These are phyloP conservation scores for Oropetium thomaeum DNA, from an alignment of 176 grass and related monocot genomes.

Conservation along the genomic window DNA sequence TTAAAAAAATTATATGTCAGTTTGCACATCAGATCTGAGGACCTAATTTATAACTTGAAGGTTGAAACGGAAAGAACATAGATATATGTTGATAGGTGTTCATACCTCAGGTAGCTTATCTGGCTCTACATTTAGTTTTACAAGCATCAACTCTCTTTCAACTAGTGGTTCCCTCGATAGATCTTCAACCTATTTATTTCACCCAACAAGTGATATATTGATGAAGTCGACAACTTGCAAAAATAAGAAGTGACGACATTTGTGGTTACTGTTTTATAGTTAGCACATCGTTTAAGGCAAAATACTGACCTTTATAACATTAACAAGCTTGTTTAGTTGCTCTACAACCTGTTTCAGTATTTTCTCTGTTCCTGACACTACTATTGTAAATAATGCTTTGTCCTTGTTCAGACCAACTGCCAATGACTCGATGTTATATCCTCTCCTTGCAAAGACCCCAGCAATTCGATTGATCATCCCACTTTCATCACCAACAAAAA, in stretches of 20 bases:
- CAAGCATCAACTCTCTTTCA: slow-evolving; percentile 82
- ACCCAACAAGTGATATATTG: slow-evolving; percentile 8
- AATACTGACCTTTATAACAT: slow-evolving; percentile 69
- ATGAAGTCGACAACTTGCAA: background rate
- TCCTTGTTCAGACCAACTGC: slow-evolving; percentile 79
- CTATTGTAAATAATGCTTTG: slow-evolving; percentile 71
- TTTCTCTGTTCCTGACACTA: slow-evolving; percentile 74
- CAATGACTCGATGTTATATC: slow-evolving; percentile 78
- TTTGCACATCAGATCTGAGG: background rate
- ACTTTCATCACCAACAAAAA: slow-evolving; percentile 82
- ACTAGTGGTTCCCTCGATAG: slow-evolving; percentile 65
- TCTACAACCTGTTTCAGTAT: slow-evolving; percentile 60
- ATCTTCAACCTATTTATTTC: slow-evolving; percentile 54
- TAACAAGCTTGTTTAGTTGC: slow-evolving; percentile 75
- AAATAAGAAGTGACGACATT: background rate
- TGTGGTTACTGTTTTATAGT: background rate
- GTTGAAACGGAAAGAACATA: background rate
- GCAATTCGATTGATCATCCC: slow-evolving; percentile 88
- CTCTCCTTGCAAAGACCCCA: slow-evolving; percentile 77
- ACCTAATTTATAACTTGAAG: background rate
- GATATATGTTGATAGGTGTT: background rate
- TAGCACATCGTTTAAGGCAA: background rate
- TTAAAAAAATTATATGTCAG: background rate
- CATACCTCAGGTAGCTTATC: slow-evolving; percentile 64
- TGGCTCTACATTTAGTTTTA: slow-evolving; percentile 67